These are phyloP conservation scores for Eutrema salsugineum DNA, from an alignment of 441 rosid species.

Conservation along the genomic window DNA sequence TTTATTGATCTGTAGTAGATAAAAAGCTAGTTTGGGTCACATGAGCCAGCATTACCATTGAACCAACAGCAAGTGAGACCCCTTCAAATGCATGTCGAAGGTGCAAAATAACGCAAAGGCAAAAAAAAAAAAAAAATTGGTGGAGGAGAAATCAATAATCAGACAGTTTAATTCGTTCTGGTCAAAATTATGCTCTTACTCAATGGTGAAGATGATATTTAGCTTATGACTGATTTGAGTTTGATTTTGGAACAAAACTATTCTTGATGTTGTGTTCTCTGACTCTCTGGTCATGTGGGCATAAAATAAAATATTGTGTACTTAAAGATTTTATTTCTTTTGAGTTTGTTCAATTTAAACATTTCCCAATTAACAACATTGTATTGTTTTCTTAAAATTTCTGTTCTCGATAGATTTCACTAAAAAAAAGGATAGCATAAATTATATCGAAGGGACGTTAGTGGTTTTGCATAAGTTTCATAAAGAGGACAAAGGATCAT, in stretches of 20 bases:
- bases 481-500: slow-evolving; percentile 19
- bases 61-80: slow-evolving; percentile 46
- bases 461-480: slow-evolving; percentile 26
- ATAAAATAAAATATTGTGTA: not conserved
- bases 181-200: slow-evolving; percentile 30
- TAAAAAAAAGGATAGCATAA: not conserved
- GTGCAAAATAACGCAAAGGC: slow-evolving; percentile 15
- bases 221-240: not conserved
- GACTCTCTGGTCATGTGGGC: slow-evolving; percentile 3
- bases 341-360: not conserved
- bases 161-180: slow-evolving; percentile 53
- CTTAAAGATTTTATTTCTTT: not conserved
- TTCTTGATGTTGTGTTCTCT: not conserved
- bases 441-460: slow-evolving; percentile 9
- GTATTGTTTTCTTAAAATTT: not conserved
- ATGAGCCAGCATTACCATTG: slow-evolving; percentile 43
- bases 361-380: not conserved
- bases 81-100: slow-evolving; percentile 57
- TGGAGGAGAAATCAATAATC: not conserved
- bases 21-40: slow-evolving; percentile 30
- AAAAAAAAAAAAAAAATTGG: not conserved
- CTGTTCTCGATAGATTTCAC: not conserved
- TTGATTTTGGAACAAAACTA: not conserved
- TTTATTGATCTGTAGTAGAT: slow-evolving; percentile 9
- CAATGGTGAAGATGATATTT: not conserved